A percentile compares a stretch with the other conserved stretches of the same genome.
These are phyloP conservation scores for Acrocalymma vagum DNA, from an alignment of 2,329 filamentous ascomycete genomes.

Conservation along the genomic window DNA sequence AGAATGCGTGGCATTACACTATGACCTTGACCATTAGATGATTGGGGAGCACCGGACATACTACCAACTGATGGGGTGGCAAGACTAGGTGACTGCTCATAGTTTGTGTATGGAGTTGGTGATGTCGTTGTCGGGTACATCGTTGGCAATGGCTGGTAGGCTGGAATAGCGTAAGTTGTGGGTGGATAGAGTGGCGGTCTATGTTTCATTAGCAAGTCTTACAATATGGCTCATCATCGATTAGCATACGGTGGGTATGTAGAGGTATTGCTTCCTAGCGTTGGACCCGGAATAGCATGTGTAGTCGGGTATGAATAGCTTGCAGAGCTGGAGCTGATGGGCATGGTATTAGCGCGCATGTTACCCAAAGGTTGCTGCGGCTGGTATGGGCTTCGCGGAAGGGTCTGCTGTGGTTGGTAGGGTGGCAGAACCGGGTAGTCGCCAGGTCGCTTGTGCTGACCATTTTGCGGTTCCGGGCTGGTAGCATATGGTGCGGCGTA, in stretches of 20 bases:
- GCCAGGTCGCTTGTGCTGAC: conserved; percentile 33
- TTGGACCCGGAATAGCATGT: conserved; percentile 38
- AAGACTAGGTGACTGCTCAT: conserved; percentile 35
- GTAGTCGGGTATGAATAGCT: conserved; percentile 43
- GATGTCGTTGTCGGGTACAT: conserved; percentile 47
- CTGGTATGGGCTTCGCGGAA: conserved; percentile 43
- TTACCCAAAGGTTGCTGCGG: conserved; percentile 39
- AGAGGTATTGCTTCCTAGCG: conserved; percentile 35
- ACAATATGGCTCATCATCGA: not conserved
- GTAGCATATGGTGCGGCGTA: conserved; percentile 40
- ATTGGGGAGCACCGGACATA: conserved; percentile 36
- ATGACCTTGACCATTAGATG: conserved; percentile 32
- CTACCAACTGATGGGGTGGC: conserved; percentile 24
- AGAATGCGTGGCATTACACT: conserved; percentile 64
- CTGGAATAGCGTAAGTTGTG: conserved; percentile 41
- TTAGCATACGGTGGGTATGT: conserved; percentile 43
- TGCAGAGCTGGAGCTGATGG: conserved; percentile 34
- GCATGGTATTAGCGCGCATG: conserved; percentile 37
- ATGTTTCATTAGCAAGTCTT: conserved; percentile 14
- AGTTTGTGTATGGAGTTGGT: conserved; percentile 40
- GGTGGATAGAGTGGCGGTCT: conserved; percentile 44
- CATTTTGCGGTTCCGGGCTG: conserved; percentile 32
- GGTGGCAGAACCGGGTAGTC: conserved; percentile 39
- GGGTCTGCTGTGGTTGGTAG: conserved; percentile 36
- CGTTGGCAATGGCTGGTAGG: conserved; percentile 43